phyloP scores from a whole-genome alignment of 495 filamentous ascomycete genomes.

The Penicillium silybi region DNA sequence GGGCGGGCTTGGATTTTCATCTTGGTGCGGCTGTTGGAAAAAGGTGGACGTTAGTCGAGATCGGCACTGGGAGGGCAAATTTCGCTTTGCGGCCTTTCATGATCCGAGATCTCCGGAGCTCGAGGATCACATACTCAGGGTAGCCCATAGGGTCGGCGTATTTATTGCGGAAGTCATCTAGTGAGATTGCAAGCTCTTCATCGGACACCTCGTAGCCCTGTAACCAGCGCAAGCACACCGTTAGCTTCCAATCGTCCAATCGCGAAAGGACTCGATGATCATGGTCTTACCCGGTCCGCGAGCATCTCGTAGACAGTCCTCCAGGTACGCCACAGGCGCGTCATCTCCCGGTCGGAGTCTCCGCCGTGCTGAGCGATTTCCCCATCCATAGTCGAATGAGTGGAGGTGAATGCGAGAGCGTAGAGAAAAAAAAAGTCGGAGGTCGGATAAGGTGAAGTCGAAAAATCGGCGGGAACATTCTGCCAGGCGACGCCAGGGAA shows the following conservation, averaged over 20 bases:
- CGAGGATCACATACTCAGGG: conserved; percentile 54
- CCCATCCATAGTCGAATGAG: conserved; percentile 47
- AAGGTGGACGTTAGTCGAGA: conserved; percentile 25
- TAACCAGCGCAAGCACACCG: neutral
- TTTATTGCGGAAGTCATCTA: conserved; percentile 66
- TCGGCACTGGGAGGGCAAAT: neutral
- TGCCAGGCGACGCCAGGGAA: conserved; percentile 19
- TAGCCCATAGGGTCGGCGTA: conserved; percentile 67
- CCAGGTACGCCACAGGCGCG: conserved; percentile 83
- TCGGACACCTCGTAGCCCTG: conserved; percentile 92
- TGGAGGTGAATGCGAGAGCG: neutral
- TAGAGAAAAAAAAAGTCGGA: conserved; percentile 4
- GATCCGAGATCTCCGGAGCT: neutral
- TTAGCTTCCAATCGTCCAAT: conserved; percentile 11
- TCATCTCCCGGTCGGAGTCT: conserved; percentile 63
- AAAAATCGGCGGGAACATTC: conserved; percentile 36
- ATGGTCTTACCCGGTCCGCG: conserved; percentile 61
- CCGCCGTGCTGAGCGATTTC: conserved; percentile 44
- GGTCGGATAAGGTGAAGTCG: conserved; percentile 20
- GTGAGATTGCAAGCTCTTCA: conserved; percentile 77
- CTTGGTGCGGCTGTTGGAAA: conserved; percentile 59
- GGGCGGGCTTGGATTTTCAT: conserved; percentile 87
- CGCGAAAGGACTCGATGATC: neutral
- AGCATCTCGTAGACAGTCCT: conserved; percentile 86
- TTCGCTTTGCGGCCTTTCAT: neutral